Evolutionary conservation across 768 basidiomycete species (phyloP).

Genomic region (Boletus barrowsii): DNA sequence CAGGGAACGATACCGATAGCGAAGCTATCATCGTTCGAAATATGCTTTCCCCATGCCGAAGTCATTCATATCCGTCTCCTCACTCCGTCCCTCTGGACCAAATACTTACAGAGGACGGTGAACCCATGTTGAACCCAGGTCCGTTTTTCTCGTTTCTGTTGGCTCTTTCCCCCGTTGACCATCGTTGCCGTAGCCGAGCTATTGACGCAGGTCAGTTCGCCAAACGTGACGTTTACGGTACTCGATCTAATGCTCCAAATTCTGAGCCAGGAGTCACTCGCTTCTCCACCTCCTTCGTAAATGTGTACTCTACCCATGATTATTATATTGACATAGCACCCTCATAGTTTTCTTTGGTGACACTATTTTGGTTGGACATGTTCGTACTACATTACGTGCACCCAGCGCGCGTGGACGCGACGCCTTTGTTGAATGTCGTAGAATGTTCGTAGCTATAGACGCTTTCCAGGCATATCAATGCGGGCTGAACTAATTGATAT

Average conservation of each 20-base stretch:
- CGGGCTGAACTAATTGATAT: constrained; percentile 19
- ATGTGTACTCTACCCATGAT: constrained; percentile 22
- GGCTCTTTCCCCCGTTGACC: constrained; percentile 3
- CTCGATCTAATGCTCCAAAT: constrained; percentile 30
- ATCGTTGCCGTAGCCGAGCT: constrained; percentile 42
- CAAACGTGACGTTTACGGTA: constrained; percentile 7
- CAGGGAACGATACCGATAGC: constrained; percentile 8
- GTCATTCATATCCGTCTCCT: constrained; percentile 28
- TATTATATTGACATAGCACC: constrained; percentile 20
- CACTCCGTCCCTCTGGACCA: constrained; percentile 27
- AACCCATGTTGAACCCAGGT: constrained; percentile 70
- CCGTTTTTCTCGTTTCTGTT: constrained; percentile 19
- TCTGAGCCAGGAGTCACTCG: constrained; percentile 54
- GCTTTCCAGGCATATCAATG: not conserved
- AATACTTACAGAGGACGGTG: constrained; percentile 61
- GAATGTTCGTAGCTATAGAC: constrained; percentile 9
- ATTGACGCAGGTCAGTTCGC: constrained; percentile 53
- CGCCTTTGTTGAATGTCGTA: constrained; percentile 12
- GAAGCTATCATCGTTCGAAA: constrained; percentile 15
- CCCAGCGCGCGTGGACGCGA: constrained; percentile 13
- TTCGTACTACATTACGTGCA: constrained; percentile 26
- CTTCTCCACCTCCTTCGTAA: constrained; percentile 63
- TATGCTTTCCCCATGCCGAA: constrained; percentile 20
- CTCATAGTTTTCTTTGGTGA: constrained; percentile 15
- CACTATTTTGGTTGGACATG: constrained; percentile 12